These are phyloP conservation scores for Mycena indigotica DNA, from an alignment of 768 basidiomycete genomes.

Conservation along the genomic window DNA sequence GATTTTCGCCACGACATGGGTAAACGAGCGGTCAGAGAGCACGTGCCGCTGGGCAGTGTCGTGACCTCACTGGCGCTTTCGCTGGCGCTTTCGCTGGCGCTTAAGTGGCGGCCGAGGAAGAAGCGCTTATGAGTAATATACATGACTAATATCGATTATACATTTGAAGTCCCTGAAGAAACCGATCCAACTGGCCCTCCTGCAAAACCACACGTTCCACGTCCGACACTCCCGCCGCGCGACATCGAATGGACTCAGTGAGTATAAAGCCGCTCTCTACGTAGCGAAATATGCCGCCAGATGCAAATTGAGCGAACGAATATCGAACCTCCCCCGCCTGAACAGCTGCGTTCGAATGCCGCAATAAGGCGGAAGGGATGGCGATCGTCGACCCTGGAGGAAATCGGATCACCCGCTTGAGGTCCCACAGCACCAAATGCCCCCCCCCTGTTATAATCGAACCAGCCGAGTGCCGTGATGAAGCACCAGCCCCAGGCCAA, in stretches of 20 bases:
- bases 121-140: neutral
- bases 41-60: too few relatives aligned
- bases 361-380: neutral
- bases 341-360: neutral
- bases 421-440: neutral
- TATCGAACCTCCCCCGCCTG: neutral
- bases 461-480: neutral
- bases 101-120: neutral
- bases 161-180: neutral
- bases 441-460: neutral
- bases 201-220: neutral
- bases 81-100: neutral
- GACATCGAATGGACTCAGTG: neutral
- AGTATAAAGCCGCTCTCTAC: constrained; percentile 16
- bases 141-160: neutral
- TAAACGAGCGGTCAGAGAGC: too few relatives aligned
- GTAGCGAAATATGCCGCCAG: constrained; percentile 22
- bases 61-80: too few relatives aligned
- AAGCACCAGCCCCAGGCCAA: neutral
- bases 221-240: neutral
- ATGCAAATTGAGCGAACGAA: constrained; percentile 23
- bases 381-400: neutral
- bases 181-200: neutral
- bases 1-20: neutral
- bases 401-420: neutral